Base-by-base conservation (phyloP, 257 asterid species). In the Osmanthus fragrans region DNA sequence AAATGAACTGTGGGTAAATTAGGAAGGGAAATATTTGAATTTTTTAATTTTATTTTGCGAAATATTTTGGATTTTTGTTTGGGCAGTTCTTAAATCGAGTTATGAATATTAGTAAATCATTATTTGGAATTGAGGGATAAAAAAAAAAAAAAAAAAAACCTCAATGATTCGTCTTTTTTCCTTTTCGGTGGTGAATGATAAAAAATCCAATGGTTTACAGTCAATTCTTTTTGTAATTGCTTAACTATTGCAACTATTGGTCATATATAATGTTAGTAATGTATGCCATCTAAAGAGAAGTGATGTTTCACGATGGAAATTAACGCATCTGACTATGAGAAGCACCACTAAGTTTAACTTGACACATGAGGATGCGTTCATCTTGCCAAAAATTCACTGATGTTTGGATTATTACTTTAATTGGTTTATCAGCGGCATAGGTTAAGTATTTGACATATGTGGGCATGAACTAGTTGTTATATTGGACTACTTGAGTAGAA, bases 21-120 rank as follows among this genome's bases (percentile, higher is more conserved):
- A 64, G 66, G 87, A 42, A 64, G 49, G 69, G 71, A 42, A 54
- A 33, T 45, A 69, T 51, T 21, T 70, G 69, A 32, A 72, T 72
- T 76, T 65, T 32, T n/a, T n/a, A n/a, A 73, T 71, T 68, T 65
- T 5, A 63, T 70, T 73, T 64, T 47, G n/a, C 71, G 68, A 40
- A 32, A 12, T 19, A 27, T 12, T 63, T 70, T 21, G 75, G 29
- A 21, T 40, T 25, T 11, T 23, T 25, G 67, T 23, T 23, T 63
- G 3, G 69, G 34, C 11, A 6, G 64, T n/a, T 54, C 27, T 47
- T 15, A 21, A 21, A 58, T 21, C 9, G 34, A 23, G 69, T 23
- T 10, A 63, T 54, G 18, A 27, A 63, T 4, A 58, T 63, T 63
- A 63, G 36, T 1, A 27, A 23, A 63, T 34, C 34, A 23, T 63